Evolutionary conservation across 257 asterid species (phyloP).

Genomic region (Solanum boliviense): DNA sequence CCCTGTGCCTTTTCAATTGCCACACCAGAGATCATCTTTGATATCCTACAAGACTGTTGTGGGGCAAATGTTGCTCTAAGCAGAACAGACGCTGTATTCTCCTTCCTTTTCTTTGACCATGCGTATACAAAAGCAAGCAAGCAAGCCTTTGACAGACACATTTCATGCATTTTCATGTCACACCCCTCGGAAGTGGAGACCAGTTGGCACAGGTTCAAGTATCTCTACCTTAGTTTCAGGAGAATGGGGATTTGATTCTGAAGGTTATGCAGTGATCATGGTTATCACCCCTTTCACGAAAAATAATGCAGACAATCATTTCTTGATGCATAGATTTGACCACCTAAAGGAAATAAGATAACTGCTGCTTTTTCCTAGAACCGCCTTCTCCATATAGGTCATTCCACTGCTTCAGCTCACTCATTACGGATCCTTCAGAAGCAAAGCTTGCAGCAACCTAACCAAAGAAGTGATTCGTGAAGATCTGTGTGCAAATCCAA

Average conservation of each 20-base stretch:
- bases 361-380: slow-evolving; percentile 74
- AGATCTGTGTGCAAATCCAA: not conserved
- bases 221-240: not conserved
- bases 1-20: not conserved
- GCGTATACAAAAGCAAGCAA: slow-evolving; percentile 13
- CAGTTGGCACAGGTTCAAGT: not conserved
- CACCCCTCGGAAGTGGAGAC: not conserved
- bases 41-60: not conserved
- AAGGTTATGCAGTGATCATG: not conserved
- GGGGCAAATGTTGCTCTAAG: slow-evolving; percentile 1
- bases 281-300: not conserved
- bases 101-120: not conserved
- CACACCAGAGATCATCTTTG: not conserved
- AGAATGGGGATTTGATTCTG: not conserved
- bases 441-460: slow-evolving; percentile 97
- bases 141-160: slow-evolving; percentile 8
- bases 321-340: not conserved
- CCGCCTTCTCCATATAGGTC: slow-evolving; percentile 95
- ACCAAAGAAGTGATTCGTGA: not conserved
- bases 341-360: slow-evolving; percentile 74
- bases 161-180: slow-evolving; percentile 8
- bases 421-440: slow-evolving; percentile 81
- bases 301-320: not conserved
- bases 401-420: slow-evolving; percentile 91
- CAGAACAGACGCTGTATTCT: slow-evolving; percentile 8